Evolutionary conservation across 352 stramenopile species (phyloP).

Genomic region (Globisporangium spiculum): DNA sequence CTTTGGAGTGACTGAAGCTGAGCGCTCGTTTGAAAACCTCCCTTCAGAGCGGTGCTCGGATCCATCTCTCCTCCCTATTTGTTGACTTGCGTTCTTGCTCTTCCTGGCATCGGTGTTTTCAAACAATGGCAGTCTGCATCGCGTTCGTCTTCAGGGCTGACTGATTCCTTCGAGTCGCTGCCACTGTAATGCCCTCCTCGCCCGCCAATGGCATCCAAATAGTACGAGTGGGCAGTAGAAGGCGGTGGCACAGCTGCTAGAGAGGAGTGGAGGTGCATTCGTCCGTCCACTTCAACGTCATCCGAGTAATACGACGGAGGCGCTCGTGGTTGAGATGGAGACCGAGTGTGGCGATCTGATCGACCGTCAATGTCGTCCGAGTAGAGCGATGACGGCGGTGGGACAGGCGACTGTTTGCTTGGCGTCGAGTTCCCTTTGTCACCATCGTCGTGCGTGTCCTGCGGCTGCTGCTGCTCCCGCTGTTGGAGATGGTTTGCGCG

Average conservation of each 20-base stretch:
- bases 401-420: constrained; percentile 20
- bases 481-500: constrained; percentile 2
- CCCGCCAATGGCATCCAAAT: not conserved
- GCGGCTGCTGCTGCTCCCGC: too few relatives aligned
- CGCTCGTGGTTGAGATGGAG: not conserved
- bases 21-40: not conserved
- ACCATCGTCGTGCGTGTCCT: too few relatives aligned
- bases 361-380: not conserved
- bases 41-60: constrained; percentile 1
- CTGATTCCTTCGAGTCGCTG: constrained; percentile 25
- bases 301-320: constrained; percentile 2
- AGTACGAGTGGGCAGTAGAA: not conserved
- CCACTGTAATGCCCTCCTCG: constrained; percentile 3
- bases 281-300: not conserved
- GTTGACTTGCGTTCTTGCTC: not conserved
- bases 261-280: not conserved
- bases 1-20: not conserved
- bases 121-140: constrained; percentile 7
- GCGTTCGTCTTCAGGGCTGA: constrained; percentile 32
- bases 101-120: not conserved
- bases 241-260: not conserved
- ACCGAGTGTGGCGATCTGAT: not conserved
- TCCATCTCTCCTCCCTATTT: not conserved
- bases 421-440: not conserved
- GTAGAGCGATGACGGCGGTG: constrained; percentile 12